These are phyloP conservation scores for Panicum hallii DNA, from an alignment of 202 grass and related monocot species.

Conservation along the genomic window DNA sequence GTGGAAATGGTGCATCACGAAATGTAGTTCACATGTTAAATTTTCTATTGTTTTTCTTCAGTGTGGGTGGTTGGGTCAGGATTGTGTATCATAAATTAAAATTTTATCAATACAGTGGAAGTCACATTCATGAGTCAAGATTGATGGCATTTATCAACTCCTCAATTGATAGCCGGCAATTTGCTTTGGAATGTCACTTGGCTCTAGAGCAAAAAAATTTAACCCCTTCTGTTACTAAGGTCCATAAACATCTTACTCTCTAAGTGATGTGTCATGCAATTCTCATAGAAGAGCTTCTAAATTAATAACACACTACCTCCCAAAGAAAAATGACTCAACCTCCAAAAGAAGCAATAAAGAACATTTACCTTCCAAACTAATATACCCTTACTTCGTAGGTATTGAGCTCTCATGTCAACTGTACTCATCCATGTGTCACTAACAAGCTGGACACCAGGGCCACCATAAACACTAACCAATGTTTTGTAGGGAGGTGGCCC, in stretches of 20 bases:
- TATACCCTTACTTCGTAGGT: slow-evolving; percentile 85
- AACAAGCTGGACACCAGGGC: slow-evolving; percentile 89
- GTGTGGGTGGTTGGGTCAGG: background rate
- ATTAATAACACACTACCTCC: background rate
- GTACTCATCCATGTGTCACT: slow-evolving; percentile 95
- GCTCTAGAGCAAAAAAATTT: background rate
- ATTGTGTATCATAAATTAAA: background rate
- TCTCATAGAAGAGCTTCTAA: slow-evolving; percentile 6
- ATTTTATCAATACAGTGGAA: background rate
- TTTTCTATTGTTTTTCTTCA: no score
- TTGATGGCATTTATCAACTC: background rate
- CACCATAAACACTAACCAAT: slow-evolving; percentile 86
- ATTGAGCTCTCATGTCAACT: slow-evolving; percentile 99
- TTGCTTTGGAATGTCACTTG: slow-evolving; percentile 20
- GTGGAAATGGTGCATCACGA: background rate
- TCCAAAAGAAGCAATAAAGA: slow-evolving; percentile 17
- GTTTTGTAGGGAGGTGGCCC: slow-evolving; percentile 94
- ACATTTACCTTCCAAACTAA: slow-evolving; percentile 97
- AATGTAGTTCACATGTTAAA: background rate
- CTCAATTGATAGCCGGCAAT: background rate
- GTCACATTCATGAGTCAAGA: background rate
- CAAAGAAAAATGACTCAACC: slow-evolving; percentile 19
- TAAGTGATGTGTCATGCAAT: background rate
- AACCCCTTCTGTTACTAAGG: background rate
- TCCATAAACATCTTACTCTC: background rate